A percentile compares a stretch with the other conserved stretches of the same genome.
These are phyloP conservation scores for Leishmania guyanensis DNA, from an alignment of 208 protist genomes.

Conservation along the genomic window DNA sequence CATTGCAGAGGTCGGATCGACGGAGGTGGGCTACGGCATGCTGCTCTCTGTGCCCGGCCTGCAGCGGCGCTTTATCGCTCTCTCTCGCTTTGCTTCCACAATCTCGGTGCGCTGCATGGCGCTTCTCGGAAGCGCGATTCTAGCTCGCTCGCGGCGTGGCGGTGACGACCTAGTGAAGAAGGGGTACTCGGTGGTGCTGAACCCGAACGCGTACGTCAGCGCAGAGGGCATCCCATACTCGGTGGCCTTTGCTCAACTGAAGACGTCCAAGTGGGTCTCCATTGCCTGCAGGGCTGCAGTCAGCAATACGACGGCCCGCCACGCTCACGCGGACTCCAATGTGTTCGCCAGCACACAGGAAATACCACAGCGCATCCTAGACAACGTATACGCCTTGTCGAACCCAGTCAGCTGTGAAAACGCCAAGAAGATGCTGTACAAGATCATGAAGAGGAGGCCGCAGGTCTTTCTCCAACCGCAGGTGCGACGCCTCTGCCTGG, in stretches of 20 bases:
- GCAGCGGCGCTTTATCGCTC: slow-evolving; percentile 58
- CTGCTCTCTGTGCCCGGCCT: slow-evolving; percentile 57
- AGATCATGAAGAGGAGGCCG: slow-evolving; percentile 72
- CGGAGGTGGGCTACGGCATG: slow-evolving; percentile 67
- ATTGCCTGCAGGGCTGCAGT: slow-evolving; percentile 44
- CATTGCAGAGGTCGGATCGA: slow-evolving; percentile 73
- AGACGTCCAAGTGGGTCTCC: slow-evolving; percentile 56
- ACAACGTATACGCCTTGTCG: slow-evolving; percentile 67
- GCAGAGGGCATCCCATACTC: slow-evolving; percentile 83
- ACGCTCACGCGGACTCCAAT: slow-evolving; percentile 48
- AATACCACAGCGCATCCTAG: slow-evolving; percentile 51
- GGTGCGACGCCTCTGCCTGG: slow-evolving; percentile 61
- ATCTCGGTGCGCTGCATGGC: slow-evolving; percentile 68
- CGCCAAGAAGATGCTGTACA: slow-evolving; percentile 74
- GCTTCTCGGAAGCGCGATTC: slow-evolving; percentile 51
- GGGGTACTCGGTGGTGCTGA: slow-evolving; percentile 59
- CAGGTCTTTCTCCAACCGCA: slow-evolving; percentile 62
- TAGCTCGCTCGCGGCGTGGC: slow-evolving; percentile 58
- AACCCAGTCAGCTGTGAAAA: slow-evolving; percentile 83
- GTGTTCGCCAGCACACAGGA: slow-evolving; percentile 15
- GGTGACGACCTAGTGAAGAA: slow-evolving; percentile 41
- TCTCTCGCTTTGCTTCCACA: slow-evolving; percentile 71
- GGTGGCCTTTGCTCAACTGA: slow-evolving; percentile 75
- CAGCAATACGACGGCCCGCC: slow-evolving; percentile 45
- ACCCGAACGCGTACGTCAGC: slow-evolving; percentile 86